Base-by-base conservation (phyloP, 1,284 basidiomycete genomes). In the Pyrrhoderma noxium region DNA sequence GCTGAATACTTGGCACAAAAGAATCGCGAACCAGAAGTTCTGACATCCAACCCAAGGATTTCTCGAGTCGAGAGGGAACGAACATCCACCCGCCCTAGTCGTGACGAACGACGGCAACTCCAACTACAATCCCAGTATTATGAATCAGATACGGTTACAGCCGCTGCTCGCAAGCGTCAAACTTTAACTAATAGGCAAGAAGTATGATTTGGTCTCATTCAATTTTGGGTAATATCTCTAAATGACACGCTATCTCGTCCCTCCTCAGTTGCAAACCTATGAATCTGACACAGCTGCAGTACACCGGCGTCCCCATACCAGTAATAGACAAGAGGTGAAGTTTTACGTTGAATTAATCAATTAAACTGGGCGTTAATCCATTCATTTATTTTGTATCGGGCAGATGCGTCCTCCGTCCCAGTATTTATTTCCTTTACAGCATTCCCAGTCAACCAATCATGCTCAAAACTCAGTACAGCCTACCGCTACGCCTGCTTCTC, bases 101-200 rank as follows among this genome's bases (percentile, higher is more conserved):
- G 27, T 31, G 27, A 31, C 11, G 27, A 31, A 31, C 27, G 27
- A 5, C 27, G 27, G 11, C 27, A 31, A 11, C 27, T 5, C 5
- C 49, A 49, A 18, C 16, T 25, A 21, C 47, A 49, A 45, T 41
- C 38, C n/a, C 38, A 40, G 38, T 11, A 31, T 31, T 31, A 27
- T 35, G 34, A 31, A 35, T 25, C 45, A 8, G 45, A 14, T 27
- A 47, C 31, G 27, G 27, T 21, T 1, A 14, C 27, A 31, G 27
- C 27, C 7, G 27, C 27, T 31, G 27, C 27, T 31, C 27, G 27
- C 11, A 31, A 31, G 11, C 27, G 27, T 11, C 27, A 31, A 31
- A 5, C 27, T 31, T 5, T 31, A 11, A 31, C 11, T 5, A 31
- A 5, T 11, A 31, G 11, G 11, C 27, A 31, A 31, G 27, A 31